Base-by-base conservation (phyloP, 495 filamentous ascomycete genomes). In the Entonaema liquescens region DNA sequence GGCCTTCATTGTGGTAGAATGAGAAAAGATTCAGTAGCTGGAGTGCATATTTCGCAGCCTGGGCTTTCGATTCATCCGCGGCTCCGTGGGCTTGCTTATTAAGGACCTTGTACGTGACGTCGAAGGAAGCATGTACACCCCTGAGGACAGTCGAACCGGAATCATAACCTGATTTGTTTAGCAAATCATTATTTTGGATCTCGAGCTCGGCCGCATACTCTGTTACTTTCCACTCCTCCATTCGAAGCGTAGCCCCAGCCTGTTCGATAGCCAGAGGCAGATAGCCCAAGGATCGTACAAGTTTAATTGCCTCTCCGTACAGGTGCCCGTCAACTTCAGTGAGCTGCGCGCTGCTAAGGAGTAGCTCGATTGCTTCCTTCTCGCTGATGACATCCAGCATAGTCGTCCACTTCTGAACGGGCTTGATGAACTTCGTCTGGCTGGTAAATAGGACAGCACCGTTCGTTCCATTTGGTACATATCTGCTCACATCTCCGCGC, bases 1-100 rank as follows among this genome's bases (percentile, higher is more conserved):
- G 33, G 55, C 55, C 55, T 33, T 58, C 55, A 5, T 58, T 58
- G 15, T 58, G 55, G 55, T 58, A 58, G 33, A 58, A 58, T 12
- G 1, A 58, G 35, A 58, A 58, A 7, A 58, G 35, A 19, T 40
- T 40, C 3, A 58, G 9, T 4, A 58, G 35, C 33, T 58, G 55
- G 8, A 58, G 55, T 4, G 55, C 55, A 3, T 58, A 58, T 29
- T 40, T 38, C 9, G 55, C 55, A 3, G 55, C 55, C 17, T 42
- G n/a, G 9, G 55, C 55, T 12, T 40, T 38, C 15, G 11, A 0
- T 4, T 12, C 35, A 5, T 58, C 9, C 0, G 35, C 13, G n/a
- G 11, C 31, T 0, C n/a, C 55, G 55, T 58, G 31, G 23, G 55
- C 35, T 58, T 58, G 55, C 31, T 19, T 58, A 2, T 58, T 58